These are phyloP conservation scores for Hibiscus syriacus DNA, from an alignment of 345 rosid species.

Conservation along the genomic window DNA sequence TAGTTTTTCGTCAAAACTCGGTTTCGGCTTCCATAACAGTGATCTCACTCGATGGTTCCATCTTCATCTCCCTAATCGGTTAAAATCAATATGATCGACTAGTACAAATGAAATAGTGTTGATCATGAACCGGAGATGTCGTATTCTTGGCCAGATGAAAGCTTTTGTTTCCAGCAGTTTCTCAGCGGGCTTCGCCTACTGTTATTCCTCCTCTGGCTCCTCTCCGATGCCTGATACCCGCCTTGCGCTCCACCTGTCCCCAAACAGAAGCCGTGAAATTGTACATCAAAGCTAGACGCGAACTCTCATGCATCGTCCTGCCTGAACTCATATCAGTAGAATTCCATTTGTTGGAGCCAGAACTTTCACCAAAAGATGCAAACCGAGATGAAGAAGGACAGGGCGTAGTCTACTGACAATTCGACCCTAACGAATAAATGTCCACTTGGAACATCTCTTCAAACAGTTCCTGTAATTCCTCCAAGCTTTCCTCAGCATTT, in stretches of 20 bases:
- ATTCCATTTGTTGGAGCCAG: slow-evolving; percentile 25
- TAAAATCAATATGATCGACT: neutral
- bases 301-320: slow-evolving; percentile 16
- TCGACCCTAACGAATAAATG: slow-evolving; percentile 24
- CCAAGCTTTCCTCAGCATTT: slow-evolving; percentile 56
- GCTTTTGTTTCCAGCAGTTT: slow-evolving; percentile 34
- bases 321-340: slow-evolving; percentile 29
- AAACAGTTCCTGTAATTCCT: slow-evolving; percentile 65
- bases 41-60: too few species aligned
- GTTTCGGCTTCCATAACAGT: too few species aligned
- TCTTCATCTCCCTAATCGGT: slow-evolving; percentile 3
- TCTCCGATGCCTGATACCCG: slow-evolving; percentile 37
- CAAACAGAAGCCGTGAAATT: slow-evolving; percentile 44
- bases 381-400: slow-evolving; percentile 32
- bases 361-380: slow-evolving; percentile 29
- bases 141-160: slow-evolving; percentile 27
- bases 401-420: slow-evolving; percentile 17
- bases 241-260: slow-evolving; percentile 68
- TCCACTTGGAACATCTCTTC: slow-evolving; percentile 72
- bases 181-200: slow-evolving; percentile 20
- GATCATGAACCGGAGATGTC: slow-evolving; percentile 39
- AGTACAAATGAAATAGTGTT: neutral
- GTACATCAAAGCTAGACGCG: slow-evolving; percentile 29
- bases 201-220: slow-evolving; percentile 24
- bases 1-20: too few species aligned